Conservation (phyloP, 768 basidiomycete species). For the Butyriboletus loyo region DNA sequence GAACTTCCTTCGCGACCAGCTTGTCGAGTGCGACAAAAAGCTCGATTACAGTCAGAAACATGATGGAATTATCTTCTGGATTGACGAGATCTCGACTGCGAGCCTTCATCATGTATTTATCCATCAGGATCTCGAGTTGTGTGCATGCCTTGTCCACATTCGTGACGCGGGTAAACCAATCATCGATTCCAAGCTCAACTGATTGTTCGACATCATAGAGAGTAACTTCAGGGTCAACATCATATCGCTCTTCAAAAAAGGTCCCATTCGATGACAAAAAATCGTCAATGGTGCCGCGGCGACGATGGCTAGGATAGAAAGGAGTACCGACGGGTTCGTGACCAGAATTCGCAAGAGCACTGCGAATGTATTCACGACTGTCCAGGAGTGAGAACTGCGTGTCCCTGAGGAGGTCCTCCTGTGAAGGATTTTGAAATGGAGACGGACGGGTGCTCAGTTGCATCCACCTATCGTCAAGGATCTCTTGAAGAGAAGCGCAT, state of each 20-base stretch:
- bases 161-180: conserved; percentile 27
- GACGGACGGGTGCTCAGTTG: conserved; percentile 20
- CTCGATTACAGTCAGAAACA: conserved; percentile 36
- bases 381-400: conserved; percentile 32
- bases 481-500: conserved; percentile 13
- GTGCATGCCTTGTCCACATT: conserved; percentile 6
- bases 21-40: conserved; percentile 33
- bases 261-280: conserved; percentile 13
- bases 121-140: conserved; percentile 18
- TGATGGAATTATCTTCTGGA: conserved; percentile 36
- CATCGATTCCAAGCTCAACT: conserved; percentile 30
- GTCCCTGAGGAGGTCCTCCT: conserved; percentile 18
- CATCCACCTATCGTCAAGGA: conserved; percentile 34
- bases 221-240: conserved; percentile 10
- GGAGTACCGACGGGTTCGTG: fast-evolving
- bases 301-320: conserved; percentile 1
- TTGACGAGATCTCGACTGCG: no score
- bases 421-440: conserved; percentile 18
- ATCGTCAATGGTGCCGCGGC: conserved; percentile 9
- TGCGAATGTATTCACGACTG: conserved; percentile 27
- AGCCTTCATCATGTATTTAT: conserved; percentile 25
- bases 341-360: conserved; percentile 6
- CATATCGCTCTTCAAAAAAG: conserved; percentile 5
- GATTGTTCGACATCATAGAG: conserved; percentile 38
- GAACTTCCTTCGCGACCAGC: no score